Percentiles rank a stretch among this genome's conserved stretches.
Evolutionary conservation across 225 moss, liverwort and hornwort species (phyloP).

Genomic region (Pleurozium schreberi): DNA sequence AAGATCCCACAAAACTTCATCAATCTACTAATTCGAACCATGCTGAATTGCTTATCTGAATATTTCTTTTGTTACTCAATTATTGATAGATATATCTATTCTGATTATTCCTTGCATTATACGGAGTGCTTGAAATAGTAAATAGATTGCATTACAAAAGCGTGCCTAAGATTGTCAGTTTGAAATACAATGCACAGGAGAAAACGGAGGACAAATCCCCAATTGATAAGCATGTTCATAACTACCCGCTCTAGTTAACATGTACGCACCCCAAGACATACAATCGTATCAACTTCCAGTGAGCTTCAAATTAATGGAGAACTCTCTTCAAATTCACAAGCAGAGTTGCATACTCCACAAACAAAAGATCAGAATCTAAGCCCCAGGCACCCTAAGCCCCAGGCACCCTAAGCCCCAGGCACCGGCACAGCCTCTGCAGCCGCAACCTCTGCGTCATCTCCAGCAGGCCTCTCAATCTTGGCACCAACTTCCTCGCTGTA

Average conservation of each 20-base stretch:
- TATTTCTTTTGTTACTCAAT: not conserved
- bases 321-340: not conserved
- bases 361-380: not conserved
- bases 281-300: not conserved
- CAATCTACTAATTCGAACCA: too few relatives aligned
- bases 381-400: conserved; percentile 22
- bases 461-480: conserved; percentile 33
- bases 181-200: not conserved
- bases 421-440: conserved; percentile 18
- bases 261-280: too few relatives aligned
- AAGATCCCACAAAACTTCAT: not conserved
- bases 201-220: not conserved
- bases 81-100: not conserved
- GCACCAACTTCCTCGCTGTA: conserved; percentile 29
- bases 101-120: not conserved
- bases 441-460: conserved; percentile 24
- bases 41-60: not conserved
- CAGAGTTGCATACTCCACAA: not conserved
- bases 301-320: not conserved
- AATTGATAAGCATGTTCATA: not conserved
- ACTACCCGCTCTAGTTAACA: not conserved
- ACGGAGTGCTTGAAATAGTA: not conserved
- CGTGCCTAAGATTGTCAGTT: too few relatives aligned
- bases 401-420: conserved; percentile 28
- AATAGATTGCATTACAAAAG: not conserved